Base-by-base conservation (phyloP, 345 rosid species). In the Aquilaria yunnanensis region DNA sequence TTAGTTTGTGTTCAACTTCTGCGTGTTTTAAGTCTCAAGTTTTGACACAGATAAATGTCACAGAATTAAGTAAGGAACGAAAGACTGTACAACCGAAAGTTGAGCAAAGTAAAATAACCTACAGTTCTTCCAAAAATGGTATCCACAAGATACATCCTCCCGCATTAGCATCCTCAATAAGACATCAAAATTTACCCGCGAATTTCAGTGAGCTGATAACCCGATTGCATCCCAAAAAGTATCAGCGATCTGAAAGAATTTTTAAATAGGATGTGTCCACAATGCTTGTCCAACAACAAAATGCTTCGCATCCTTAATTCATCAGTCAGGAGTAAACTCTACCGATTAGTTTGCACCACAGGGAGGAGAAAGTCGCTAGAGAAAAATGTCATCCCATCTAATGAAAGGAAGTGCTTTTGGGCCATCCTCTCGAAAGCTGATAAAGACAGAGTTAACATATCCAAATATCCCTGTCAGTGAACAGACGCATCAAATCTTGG, bases 401-500 rank as follows among this genome's bases (percentile, higher is more conserved):
- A 33, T 12, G 43, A 32, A 58, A 65, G 43, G 9, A 57, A 57
- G 57, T 33, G 49, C 47, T 45, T 30, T 1, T 5, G 34, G 6
- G 48, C 57, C 4, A 2, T 9, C 8, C 43, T 37, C 43, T 23
- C 12, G 32, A 66, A 47, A 46, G 32, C 13, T 62, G 6, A 12
- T 9, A 47, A 57, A 41, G 2, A 10, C 0, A 51, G 54, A 46
- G 10, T 14, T 30, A 29, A 14, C 9, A 1, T 47, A 11, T 62
- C 55, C 67, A 60, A 46, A 3, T 63, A 54, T 43, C 60, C 59
- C 14, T 29, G 54, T 77, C 70, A 83, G 59, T 54, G 37, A 59
- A 85, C 64, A 45, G 83, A 85, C 45, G 97, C 90, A 72, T 92
- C 98, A 62, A 92, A 92, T 79, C 98, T 79, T 43, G 98, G 98